Evolutionary conservation across 2,329 filamentous ascomycete species (phyloP), one percentile per base, ranked within the genome.

Genomic region (Exserohilum turcica): DNA sequence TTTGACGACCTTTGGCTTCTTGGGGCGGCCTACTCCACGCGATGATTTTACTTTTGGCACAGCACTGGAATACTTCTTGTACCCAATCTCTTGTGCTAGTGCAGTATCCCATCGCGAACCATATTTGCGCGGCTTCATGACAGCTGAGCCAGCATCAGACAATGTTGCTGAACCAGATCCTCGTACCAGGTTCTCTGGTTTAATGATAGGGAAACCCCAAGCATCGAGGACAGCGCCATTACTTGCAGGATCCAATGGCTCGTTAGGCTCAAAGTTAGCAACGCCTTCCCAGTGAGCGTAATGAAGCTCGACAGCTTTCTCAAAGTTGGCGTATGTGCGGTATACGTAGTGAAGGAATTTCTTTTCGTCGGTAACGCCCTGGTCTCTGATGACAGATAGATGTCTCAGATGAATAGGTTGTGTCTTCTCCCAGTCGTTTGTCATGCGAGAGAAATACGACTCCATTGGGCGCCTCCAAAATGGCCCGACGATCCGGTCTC

Each of bases 341-440:
- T 86, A 84, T 7, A 82, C 67, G 66, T 83, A 86, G 54, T 82
- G 79, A 35, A 74, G 53, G 21, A 64, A 70, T 29, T 68, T 73
- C 52, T 68, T 73, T 15, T 80, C 81, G 10, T 76, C 72, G 12
- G 75, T 75, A 12, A 82, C 74, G 2, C 76, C 74, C 5, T 78
- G 81, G 48, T 86, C 83, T 55, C 83, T 75, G 29, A 86, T 77
- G 27, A 87, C 74, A 9, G 80, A 77, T 13, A 85, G 70, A 62
- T 86, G 83, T 15, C 81, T 79, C 18, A 86, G 74, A 65, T 85
- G 79, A 3, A 74, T 70, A 19, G 84, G 84, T 60, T 87, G 85
- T n/a, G 81, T 82, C 13, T 80, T 63, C 48, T 84, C 79, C 80
- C 84, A 86, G 48, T 78, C 74, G 50, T 84, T 79, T 2, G 81